A percentile compares a stretch with the other conserved stretches of the same genome.
phyloP scores from a whole-genome alignment of 495 filamentous ascomycete genomes.

The Lindgomyces ingoldianus region DNA sequence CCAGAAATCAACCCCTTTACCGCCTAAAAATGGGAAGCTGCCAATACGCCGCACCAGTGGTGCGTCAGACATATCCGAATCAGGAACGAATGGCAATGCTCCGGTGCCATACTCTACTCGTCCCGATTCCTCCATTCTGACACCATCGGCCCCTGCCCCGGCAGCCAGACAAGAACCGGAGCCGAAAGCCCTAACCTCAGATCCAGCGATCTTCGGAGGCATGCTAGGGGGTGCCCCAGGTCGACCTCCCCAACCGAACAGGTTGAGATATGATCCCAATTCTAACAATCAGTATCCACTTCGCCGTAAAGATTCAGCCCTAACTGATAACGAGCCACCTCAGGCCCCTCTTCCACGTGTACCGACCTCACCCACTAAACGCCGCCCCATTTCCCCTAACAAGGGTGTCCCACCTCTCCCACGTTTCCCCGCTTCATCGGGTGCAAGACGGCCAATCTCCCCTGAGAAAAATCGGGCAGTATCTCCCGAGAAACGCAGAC shows the following conservation, averaged over 20 bases:
- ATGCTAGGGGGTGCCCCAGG: neutral
- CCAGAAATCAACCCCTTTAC: neutral
- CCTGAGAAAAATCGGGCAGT: neutral
- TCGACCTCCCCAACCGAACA: neutral
- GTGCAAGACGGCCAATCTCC: neutral
- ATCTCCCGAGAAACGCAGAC: neutral
- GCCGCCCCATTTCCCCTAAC: neutral
- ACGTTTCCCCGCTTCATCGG: neutral
- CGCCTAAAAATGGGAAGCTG: neutral
- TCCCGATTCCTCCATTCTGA: slow-evolving; percentile 2
- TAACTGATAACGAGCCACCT: neutral
- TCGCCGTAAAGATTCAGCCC: neutral
- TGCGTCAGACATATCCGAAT: slow-evolving; percentile 6
- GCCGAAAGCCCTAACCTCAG: neutral
- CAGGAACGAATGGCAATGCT: neutral
- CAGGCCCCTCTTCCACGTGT: slow-evolving; percentile 7
- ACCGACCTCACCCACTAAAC: neutral
- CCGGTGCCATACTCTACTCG: neutral
- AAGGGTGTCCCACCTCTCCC: neutral
- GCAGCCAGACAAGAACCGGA: neutral
- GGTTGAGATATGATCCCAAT: neutral
- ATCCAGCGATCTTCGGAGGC: slow-evolving; percentile 22
- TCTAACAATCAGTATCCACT: neutral
- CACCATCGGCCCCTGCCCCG: neutral
- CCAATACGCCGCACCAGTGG: neutral